These are phyloP conservation scores for Oryza glumipatula DNA, from an alignment of 176 grass and related monocot species.

Conservation along the genomic window DNA sequence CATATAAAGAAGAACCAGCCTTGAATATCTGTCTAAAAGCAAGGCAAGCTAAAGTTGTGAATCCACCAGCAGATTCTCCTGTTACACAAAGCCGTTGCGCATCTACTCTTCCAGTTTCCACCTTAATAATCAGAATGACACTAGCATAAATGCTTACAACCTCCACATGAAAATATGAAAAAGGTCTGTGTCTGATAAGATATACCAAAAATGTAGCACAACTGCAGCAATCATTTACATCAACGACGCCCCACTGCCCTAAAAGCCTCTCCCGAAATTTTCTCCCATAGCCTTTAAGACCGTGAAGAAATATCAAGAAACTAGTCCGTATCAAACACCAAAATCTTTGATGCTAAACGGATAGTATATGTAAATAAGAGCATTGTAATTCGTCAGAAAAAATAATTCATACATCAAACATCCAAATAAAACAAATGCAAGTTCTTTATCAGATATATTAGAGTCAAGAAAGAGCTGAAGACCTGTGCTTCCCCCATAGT, in stretches of 20 bases:
- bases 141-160: slow-evolving; percentile 32
- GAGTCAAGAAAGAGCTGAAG: slow-evolving; percentile 23
- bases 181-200: slow-evolving; percentile 5
- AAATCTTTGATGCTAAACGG: slow-evolving; percentile 4
- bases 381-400: not conserved
- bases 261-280: slow-evolving; percentile 87
- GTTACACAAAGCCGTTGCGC: slow-evolving; percentile 85
- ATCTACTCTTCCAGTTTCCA: slow-evolving; percentile 80
- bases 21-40: slow-evolving; percentile 89
- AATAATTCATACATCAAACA: slow-evolving; percentile 16
- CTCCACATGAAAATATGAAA: not conserved
- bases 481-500: slow-evolving; percentile 96
- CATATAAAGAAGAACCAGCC: slow-evolving; percentile 93
- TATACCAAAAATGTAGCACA: slow-evolving; percentile 86
- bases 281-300: slow-evolving; percentile 78
- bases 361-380: slow-evolving; percentile 29
- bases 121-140: slow-evolving; percentile 55
- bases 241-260: slow-evolving; percentile 83
- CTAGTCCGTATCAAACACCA: slow-evolving; percentile 9
- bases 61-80: slow-evolving; percentile 88
- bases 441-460: slow-evolving; percentile 27
- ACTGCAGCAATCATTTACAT: slow-evolving; percentile 90
- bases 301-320: slow-evolving; percentile 35
- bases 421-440: slow-evolving; percentile 13
- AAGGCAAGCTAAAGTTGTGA: slow-evolving; percentile 89